Evolutionary conservation across 2,329 filamentous ascomycete genomes (phyloP), one percentile per base, ranked within the genome.

Genomic region (Apiospora sp.): DNA sequence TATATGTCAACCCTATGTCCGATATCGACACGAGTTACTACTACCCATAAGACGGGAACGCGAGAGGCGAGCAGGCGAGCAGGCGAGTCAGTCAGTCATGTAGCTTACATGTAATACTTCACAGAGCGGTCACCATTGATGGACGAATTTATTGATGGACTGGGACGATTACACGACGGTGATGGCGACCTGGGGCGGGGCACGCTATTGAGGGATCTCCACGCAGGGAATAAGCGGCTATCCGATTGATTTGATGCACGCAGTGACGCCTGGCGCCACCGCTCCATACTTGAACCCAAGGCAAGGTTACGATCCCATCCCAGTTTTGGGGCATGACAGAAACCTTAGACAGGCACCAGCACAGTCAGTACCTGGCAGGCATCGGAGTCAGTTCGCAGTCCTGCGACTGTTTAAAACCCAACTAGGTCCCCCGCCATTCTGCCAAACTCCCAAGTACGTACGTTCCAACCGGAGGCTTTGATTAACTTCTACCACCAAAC

Each of bases 301-400:
- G 27, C 51, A 58, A 58, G 51, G 54, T 61, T 61, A n/a, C 27
- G 54, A 64, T 41, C 58, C 58, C 58, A 64, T 64, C 58, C 58
- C 58, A 41, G 58, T 64, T 64, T 64, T 64, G 19, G 58, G 30
- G 58, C 58, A 64, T 64, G 58, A 64, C 58, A 64, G 54, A 37
- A 61, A 61, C 54, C 54, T 61, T 61, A 34, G 58, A 41, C 34
- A 64, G 34, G 58, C 58, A 49, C 34, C 19, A 3, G 58, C 30
- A 41, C 58, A 41, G 58, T 64, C 58, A 64, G 58, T 64, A 64
- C 58, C 58, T 64, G 58, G 34, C 58, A n/a, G 58, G 58, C 58
- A 64, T 8, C 22, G 58, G 58, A 22, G 19, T 41, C 58, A 24
- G 58, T 64, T n/a, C 54, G 16, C 54, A 61, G 30, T 61, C 54